Evolutionary conservation across 805 yeast genomes (phyloP), one percentile per base, ranked within the genome.

Genomic region (Spathaspora boniae): DNA sequence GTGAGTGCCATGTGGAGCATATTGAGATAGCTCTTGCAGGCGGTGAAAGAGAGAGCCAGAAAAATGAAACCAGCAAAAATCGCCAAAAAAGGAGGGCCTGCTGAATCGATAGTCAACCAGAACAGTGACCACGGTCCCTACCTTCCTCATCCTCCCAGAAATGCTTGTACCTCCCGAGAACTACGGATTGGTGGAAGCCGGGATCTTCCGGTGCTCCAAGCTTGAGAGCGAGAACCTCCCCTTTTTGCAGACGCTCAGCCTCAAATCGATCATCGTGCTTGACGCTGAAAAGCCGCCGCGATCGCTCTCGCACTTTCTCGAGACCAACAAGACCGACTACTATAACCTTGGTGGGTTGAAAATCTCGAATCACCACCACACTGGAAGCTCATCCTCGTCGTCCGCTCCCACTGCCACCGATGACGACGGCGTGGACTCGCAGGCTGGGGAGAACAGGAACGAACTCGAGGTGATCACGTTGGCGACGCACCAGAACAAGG

Each of bases 111-210:
- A 22, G 12, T 22, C 25, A 22, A 22, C 16, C 30, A 27, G n/a
- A n/a, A n/a, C n/a, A n/a, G n/a, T n/a, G n/a, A n/a, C n/a, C n/a
- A n/a, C n/a, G n/a, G n/a, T 11, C 25, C 16, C 16, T 27, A 27
- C 16, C 9, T 9, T 12, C 30, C 12, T 9, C 32, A 7, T 16
- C 30, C 16, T 16, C 20, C 14, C 20, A 19, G 9, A n/a, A 3
- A 87, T 88, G 96, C 68, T 88, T 21, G 86, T 89, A 0, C 95
- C 96, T 1, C 98, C 98, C 1, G 91, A 87, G 32, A 86, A 85
- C 54, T 93, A 85, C 63, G 95, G 96, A 0, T 69, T 87, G 20
- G 96, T 89, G 4, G 97, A 93, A 59, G 80, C 82, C 17, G 95
- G 95, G 0, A 65, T 91, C 1, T 63, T 85, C 60, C 71, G 97